phyloP scores from a whole-genome alignment of 139 green algal genomes.

The Picochlorum costavermella region DNA sequence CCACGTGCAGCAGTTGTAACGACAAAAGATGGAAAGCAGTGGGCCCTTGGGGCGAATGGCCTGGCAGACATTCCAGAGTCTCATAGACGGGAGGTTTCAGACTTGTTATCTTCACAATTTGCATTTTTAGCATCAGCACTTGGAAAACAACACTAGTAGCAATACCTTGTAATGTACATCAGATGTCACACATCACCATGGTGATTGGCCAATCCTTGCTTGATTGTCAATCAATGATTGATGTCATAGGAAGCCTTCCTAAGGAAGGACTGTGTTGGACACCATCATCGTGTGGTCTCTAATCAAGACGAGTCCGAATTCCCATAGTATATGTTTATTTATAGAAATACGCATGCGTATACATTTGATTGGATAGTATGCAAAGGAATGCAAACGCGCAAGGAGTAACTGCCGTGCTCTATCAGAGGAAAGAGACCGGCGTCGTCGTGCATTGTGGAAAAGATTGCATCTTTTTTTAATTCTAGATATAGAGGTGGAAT shows the following conservation, averaged over 20 bases:
- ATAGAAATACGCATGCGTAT: too few species aligned
- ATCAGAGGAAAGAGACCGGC: too few species aligned
- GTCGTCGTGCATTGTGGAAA: too few species aligned
- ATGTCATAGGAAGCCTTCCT: too few species aligned
- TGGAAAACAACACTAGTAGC: slow-evolving; percentile 15
- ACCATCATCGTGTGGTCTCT: too few species aligned
- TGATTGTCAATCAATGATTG: too few species aligned
- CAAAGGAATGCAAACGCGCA: not conserved
- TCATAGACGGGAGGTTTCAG: slow-evolving; percentile 23
- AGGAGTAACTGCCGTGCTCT: slow-evolving; percentile 1
- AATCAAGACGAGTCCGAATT: too few species aligned
- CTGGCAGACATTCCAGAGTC: slow-evolving; percentile 16
- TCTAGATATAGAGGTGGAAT: too few species aligned
- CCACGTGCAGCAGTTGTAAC: slow-evolving; percentile 22
- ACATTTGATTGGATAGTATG: not conserved
- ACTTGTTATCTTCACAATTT: slow-evolving; percentile 28
- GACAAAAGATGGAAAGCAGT: slow-evolving; percentile 30
- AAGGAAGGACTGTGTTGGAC: too few species aligned
- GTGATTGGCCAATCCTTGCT: too few species aligned
- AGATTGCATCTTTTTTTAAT: too few species aligned
- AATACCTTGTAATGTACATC: not conserved
- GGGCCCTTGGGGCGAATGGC: slow-evolving; percentile 23
- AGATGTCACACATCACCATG: not conserved
- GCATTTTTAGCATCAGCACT: slow-evolving; percentile 30
- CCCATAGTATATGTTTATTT: too few species aligned